Evolutionary conservation across 345 rosid species (phyloP).

Genomic region (Sonneratia alba): DNA sequence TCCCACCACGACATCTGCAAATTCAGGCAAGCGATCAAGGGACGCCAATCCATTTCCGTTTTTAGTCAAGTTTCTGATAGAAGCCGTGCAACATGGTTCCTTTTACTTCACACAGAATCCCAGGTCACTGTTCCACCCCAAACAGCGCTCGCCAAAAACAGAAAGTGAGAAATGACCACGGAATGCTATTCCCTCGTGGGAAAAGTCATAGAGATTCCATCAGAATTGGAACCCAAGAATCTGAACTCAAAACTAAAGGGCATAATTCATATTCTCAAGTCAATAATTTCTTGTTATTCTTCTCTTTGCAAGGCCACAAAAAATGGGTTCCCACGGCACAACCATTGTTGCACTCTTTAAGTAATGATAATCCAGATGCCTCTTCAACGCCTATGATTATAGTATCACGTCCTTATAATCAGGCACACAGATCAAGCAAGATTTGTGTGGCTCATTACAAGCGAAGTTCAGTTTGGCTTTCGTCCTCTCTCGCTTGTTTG

Average conservation of each 20-base stretch:
- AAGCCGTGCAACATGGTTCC: not conserved
- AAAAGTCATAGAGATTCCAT: constrained; percentile 9
- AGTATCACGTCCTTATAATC: constrained; percentile 4
- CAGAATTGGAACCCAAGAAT: constrained; percentile 13
- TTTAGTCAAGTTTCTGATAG: not conserved
- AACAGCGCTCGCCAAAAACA: not conserved
- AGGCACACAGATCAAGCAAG: not conserved
- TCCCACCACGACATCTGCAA: not conserved
- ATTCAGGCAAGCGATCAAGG: not conserved
- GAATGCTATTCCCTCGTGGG: constrained; percentile 19
- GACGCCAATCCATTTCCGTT: not conserved
- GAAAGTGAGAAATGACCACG: constrained; percentile 22
- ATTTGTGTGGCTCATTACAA: not conserved
- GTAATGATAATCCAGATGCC: constrained; percentile 5
- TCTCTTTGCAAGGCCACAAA: constrained; percentile 16
- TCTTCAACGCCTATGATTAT: constrained; percentile 4
- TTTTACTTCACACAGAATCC: not conserved
- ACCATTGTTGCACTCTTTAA: constrained; percentile 4
- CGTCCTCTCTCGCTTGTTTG: not conserved
- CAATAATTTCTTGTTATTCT: constrained; percentile 18
- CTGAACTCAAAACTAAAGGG: constrained; percentile 8
- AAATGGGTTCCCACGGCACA: constrained; percentile 16
- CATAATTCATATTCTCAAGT: constrained; percentile 15
- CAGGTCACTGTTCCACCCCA: not conserved
- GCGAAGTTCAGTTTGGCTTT: not conserved